phyloP scores from a whole-genome alignment of 257 asterid species.

The Solanum sitiens region DNA sequence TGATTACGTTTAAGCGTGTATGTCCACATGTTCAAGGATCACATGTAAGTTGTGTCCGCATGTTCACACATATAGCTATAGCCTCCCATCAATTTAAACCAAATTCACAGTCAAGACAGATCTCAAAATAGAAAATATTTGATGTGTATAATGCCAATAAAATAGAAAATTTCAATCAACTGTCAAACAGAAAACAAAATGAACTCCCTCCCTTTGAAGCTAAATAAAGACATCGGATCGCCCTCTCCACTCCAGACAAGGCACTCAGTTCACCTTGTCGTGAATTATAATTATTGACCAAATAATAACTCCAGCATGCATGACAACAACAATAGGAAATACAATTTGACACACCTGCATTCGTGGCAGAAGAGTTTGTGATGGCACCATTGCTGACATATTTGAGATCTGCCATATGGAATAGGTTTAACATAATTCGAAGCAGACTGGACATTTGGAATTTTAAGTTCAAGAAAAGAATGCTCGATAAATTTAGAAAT shows the following conservation, averaged over 20 bases:
- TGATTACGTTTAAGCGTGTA: not conserved
- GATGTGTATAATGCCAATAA: not conserved
- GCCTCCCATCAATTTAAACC: not conserved
- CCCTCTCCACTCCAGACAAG: not conserved
- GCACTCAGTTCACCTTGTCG: not conserved
- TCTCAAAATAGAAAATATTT: not conserved
- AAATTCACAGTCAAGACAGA: not conserved
- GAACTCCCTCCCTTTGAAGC: not conserved
- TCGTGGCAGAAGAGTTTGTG: conserved; percentile 64
- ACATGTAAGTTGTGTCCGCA: not conserved
- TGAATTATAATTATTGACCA: not conserved
- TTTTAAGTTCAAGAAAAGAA: not conserved
- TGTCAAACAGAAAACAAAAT: not conserved
- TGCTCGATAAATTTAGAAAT: not conserved
- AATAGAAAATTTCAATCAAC: not conserved
- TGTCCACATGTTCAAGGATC: not conserved
- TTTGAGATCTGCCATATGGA: conserved; percentile 57
- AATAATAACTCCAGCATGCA: not conserved
- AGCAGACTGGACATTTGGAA: not conserved
- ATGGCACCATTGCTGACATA: conserved; percentile 92
- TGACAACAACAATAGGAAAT: not conserved
- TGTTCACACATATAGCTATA: not conserved
- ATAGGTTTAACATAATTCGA: not conserved
- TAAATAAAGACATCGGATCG: not conserved
- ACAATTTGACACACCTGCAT: conserved; percentile 52